Conservation (phyloP, 371 early-diverging fungal genomes). For the Actinomucor elegans region DNA sequence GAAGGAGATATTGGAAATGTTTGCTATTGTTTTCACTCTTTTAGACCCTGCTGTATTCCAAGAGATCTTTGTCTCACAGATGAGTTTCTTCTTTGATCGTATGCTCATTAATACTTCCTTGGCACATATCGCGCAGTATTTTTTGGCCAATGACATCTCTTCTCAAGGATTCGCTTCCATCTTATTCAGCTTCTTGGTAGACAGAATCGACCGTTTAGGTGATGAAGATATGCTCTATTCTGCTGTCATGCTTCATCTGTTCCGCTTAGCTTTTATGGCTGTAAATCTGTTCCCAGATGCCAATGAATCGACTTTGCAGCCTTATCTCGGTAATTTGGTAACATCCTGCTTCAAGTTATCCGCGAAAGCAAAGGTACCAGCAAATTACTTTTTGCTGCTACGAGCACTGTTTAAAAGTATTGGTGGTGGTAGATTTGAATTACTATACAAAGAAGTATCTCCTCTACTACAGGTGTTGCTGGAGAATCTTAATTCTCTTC, state of each 20-base stretch:
- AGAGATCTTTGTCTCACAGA: slow-evolving; percentile 90
- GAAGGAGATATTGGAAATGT: slow-evolving; percentile 89
- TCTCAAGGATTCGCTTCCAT: slow-evolving; percentile 81
- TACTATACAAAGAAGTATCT: slow-evolving; percentile 85
- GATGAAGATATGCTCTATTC: slow-evolving; percentile 74
- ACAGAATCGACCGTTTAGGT: slow-evolving; percentile 83
- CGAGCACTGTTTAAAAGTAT: slow-evolving; percentile 88
- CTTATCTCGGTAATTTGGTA: slow-evolving; percentile 88
- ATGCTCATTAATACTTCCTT: slow-evolving; percentile 80
- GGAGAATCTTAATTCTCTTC: slow-evolving; percentile 82
- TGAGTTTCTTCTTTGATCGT: slow-evolving; percentile 88
- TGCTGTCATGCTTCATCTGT: slow-evolving; percentile 84
- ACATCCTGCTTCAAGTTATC: slow-evolving; percentile 85
- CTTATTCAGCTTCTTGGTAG: slow-evolving; percentile 76
- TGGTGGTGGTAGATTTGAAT: slow-evolving; percentile 66
- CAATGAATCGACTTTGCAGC: slow-evolving; percentile 90
- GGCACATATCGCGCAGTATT: slow-evolving; percentile 84
- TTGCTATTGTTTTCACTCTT: slow-evolving; percentile 83
- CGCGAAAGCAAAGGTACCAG: slow-evolving; percentile 80
- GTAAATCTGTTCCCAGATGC: slow-evolving; percentile 90
- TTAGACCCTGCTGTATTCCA: slow-evolving; percentile 94
- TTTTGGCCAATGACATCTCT: slow-evolving; percentile 79
- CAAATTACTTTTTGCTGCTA: slow-evolving; percentile 90
- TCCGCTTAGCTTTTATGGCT: slow-evolving; percentile 95
- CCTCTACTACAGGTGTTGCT: slow-evolving; percentile 89